These are phyloP conservation scores for Pyrenophora tritici-repentis DNA, from an alignment of 2,329 filamentous ascomycete species.

Conservation along the genomic window DNA sequence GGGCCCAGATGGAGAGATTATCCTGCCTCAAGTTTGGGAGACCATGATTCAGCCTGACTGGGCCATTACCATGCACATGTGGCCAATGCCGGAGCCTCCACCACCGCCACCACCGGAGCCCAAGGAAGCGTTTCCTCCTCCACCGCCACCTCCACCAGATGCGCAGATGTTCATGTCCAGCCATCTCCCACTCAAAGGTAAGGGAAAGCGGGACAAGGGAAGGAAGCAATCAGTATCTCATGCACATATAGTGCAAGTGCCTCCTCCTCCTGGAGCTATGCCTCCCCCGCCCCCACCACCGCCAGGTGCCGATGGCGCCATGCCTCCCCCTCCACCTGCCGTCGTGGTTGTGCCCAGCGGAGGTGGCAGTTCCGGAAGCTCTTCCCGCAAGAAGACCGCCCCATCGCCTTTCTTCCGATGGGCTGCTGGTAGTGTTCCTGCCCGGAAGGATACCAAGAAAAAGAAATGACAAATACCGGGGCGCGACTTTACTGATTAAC, in stretches of 20 bases:
- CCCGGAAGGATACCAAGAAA: conserved; percentile 9
- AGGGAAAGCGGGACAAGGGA: conserved; percentile 21
- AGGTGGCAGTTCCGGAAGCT: conserved; percentile 3
- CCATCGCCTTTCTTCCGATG: conserved; percentile 29
- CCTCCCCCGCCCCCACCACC: conserved; percentile 13
- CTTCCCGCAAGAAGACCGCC: conserved; percentile 15
- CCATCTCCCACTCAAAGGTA: conserved; percentile 19
- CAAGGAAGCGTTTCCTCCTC: conserved; percentile 13
- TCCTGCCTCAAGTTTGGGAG: conserved; percentile 56
- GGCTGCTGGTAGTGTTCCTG: conserved; percentile 21
- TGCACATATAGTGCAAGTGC: conserved; percentile 17
- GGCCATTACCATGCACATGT: conserved; percentile 57
- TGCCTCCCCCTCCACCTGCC: conserved; percentile 11
- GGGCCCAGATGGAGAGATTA: conserved; percentile 56
- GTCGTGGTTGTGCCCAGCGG: conserved; percentile 13
- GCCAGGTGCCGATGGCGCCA: conserved; percentile 10
- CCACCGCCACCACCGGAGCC: conserved; percentile 18
- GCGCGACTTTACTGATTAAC: not conserved
- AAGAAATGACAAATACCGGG: conserved; percentile 5
- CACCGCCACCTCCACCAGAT: conserved; percentile 23
- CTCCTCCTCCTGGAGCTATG: conserved; percentile 8
- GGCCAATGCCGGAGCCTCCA: conserved; percentile 51
- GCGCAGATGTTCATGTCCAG: conserved; percentile 17
- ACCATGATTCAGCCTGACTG: conserved; percentile 55
- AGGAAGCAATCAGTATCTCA: conserved; percentile 17